Percentiles rank a stretch among this genome's conserved stretches.
phyloP scores from a whole-genome alignment of 225 moss, liverwort and hornwort genomes.

The Antitrichia curtipendula region DNA sequence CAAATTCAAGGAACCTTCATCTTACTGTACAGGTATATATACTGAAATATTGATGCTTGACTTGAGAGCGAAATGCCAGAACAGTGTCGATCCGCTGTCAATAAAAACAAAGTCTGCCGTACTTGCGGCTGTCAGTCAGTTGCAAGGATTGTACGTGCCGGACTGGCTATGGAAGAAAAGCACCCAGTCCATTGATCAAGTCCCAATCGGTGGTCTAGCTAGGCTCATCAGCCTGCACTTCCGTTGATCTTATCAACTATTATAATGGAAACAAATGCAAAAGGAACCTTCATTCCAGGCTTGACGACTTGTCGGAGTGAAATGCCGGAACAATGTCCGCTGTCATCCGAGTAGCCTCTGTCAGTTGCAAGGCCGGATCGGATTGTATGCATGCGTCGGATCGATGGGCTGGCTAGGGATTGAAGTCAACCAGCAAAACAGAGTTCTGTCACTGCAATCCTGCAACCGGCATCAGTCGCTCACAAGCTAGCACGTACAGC shows the following conservation, averaged over 20 bases:
- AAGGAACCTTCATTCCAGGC: not conserved
- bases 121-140: too few species aligned
- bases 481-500: not conserved
- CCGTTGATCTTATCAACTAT: not conserved
- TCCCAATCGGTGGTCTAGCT: not conserved
- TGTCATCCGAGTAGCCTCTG: not conserved
- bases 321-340: not conserved
- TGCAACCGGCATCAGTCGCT: not conserved
- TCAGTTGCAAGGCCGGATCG: too few species aligned
- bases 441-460: not conserved
- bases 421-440: not conserved
- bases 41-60: not conserved
- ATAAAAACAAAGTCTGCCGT: too few species aligned
- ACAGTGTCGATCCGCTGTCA: too few species aligned
- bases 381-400: not conserved
- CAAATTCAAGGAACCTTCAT: not conserved
- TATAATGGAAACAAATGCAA: not conserved
- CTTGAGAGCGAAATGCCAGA: not conserved
- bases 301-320: too few species aligned
- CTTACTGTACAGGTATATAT: too few species aligned
- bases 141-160: too few species aligned
- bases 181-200: not conserved
- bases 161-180: not conserved
- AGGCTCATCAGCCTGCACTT: not conserved
- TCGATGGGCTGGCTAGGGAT: not conserved